phyloP scores from a whole-genome alignment of 2,329 filamentous ascomycete genomes.

The Nigrospora oryzae region DNA sequence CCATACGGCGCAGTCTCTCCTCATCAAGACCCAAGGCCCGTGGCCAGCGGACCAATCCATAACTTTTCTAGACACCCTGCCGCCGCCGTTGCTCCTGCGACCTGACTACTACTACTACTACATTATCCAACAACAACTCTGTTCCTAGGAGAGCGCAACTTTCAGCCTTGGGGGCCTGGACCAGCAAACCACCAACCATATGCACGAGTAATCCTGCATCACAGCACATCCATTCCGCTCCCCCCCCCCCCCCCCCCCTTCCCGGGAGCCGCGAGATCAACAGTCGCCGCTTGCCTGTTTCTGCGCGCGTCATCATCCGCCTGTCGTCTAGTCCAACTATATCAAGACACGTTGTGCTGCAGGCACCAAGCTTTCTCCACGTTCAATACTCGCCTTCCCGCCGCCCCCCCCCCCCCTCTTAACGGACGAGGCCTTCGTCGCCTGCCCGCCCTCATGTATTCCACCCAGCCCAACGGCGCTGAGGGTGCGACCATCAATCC shows the following conservation, averaged over 20 bases:
- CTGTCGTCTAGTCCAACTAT: constrained; percentile 42
- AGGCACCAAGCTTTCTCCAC: constrained; percentile 28
- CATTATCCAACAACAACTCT: constrained; percentile 18
- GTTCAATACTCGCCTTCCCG: constrained; percentile 15
- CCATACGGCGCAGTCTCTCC: too few relatives aligned
- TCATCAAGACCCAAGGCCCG: too few relatives aligned
- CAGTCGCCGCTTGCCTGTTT: constrained; percentile 19
- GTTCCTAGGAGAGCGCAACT: constrained; percentile 4
- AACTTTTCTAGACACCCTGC: too few relatives aligned
- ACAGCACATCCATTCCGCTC: constrained; percentile 21
- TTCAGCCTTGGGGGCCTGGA: constrained; percentile 24
- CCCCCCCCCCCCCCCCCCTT: constrained; percentile 24
- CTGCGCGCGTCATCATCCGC: constrained; percentile 24
- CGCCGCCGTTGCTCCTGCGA: too few relatives aligned
- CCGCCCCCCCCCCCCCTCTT: neutral
- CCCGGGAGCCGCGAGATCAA: constrained; percentile 10
- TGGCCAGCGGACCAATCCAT: too few relatives aligned
- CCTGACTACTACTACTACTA: neutral
- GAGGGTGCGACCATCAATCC: constrained; percentile 88
- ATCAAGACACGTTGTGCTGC: constrained; percentile 54
- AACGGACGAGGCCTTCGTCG: constrained; percentile 14
- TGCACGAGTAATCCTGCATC: constrained; percentile 39
- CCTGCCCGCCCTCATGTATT: constrained; percentile 43
- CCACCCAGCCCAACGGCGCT: constrained; percentile 63
- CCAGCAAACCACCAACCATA: constrained; percentile 34